These are phyloP conservation scores for Metschnikowia reukaufii DNA, from an alignment of 805 yeast genomes.

Conservation along the genomic window DNA sequence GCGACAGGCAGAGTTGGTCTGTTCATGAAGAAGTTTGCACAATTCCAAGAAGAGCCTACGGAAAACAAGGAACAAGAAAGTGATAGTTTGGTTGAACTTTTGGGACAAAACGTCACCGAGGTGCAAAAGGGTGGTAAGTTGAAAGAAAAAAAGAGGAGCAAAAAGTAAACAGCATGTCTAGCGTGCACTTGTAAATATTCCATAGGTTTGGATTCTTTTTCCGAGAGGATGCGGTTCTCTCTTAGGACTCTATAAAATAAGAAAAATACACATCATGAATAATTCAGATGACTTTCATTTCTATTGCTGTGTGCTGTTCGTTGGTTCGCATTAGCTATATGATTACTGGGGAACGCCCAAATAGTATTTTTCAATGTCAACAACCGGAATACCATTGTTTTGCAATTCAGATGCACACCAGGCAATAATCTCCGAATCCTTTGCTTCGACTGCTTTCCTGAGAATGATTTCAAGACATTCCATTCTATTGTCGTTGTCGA, in stretches of 20 bases:
- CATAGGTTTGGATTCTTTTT: background rate
- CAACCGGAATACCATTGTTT: constrained; percentile 23
- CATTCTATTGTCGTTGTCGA: constrained; percentile 18
- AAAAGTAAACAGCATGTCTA: constrained; percentile 22
- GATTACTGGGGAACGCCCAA: background rate
- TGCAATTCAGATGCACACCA: constrained; percentile 38
- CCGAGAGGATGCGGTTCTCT: background rate
- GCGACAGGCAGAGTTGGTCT: constrained; percentile 79
- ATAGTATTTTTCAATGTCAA: constrained; percentile 10
- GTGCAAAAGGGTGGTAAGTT: constrained; percentile 58
- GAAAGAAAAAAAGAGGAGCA: constrained; percentile 41
- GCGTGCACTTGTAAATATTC: constrained; percentile 9
- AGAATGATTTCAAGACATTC: constrained; percentile 25
- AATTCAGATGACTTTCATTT: background rate
- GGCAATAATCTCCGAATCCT: constrained; percentile 22
- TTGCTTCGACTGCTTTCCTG: constrained; percentile 23
- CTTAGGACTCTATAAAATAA: background rate
- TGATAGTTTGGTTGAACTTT: constrained; percentile 57
- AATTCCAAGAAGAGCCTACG: constrained; percentile 32
- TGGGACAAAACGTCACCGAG: constrained; percentile 57
- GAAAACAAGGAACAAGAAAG: constrained; percentile 31
- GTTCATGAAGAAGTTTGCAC: constrained; percentile 66
- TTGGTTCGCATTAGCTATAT: background rate
- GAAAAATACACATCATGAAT: background rate
- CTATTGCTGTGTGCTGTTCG: background rate